Evolutionary conservation across 352 stramenopile genomes (phyloP).

Genomic region (Globisporangium acanthophoron): DNA sequence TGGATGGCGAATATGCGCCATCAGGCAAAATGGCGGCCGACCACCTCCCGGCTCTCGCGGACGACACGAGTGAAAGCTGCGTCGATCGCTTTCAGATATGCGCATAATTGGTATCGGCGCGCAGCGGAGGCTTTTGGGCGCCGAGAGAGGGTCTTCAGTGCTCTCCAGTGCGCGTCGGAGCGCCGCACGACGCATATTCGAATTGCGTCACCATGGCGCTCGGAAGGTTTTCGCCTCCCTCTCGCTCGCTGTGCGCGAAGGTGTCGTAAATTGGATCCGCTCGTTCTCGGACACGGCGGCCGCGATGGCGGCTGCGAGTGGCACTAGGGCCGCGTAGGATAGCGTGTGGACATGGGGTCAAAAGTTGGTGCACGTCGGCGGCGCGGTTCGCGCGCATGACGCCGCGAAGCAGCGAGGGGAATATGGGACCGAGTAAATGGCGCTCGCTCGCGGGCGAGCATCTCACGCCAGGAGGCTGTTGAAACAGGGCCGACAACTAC

Average conservation of each 20-base stretch:
- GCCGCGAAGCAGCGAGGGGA: neutral
- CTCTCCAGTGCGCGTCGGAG: neutral
- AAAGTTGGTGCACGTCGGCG: neutral
- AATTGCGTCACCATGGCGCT: slow-evolving; percentile 2
- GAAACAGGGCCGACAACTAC: slow-evolving; percentile 1
- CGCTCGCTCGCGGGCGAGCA: neutral
- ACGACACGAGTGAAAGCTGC: slow-evolving; percentile 1
- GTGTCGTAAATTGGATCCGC: neutral
- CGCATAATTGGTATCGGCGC: neutral
- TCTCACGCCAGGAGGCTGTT: neutral
- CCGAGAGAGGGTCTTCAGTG: neutral
- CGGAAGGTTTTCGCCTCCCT: neutral
- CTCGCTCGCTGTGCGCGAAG: neutral
- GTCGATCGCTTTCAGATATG: slow-evolving; percentile 4
- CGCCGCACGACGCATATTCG: neutral
- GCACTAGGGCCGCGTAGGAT: neutral
- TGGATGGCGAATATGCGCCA: neutral
- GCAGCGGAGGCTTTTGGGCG: neutral
- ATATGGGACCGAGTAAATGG: neutral
- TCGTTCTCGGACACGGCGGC: neutral
- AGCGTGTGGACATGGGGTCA: neutral
- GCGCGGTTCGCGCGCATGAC: neutral
- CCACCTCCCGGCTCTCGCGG: neutral
- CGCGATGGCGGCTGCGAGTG: neutral
- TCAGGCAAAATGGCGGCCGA: neutral